phyloP scores from a whole-genome alignment of 2,329 filamentous ascomycete species.

The Phialocephala sp. region DNA sequence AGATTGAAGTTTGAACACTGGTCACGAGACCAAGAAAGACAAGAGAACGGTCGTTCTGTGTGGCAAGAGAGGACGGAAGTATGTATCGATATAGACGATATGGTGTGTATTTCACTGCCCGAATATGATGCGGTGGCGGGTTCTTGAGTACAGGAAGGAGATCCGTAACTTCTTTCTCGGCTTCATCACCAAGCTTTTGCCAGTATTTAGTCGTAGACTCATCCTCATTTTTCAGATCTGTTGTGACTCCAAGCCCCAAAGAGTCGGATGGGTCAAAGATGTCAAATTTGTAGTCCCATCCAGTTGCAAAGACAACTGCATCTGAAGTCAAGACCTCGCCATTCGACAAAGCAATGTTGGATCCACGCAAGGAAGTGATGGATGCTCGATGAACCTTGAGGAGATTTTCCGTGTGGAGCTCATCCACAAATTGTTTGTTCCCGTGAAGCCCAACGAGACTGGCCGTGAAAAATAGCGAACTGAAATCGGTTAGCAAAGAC shows the following conservation, averaged over 20 bases:
- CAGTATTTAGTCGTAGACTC: constrained; percentile 12
- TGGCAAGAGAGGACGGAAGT: constrained; percentile 22
- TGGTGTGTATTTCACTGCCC: constrained; percentile 16
- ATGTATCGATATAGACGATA: constrained; percentile 28
- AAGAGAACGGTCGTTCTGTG: constrained; percentile 22
- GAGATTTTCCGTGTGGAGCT: constrained; percentile 21
- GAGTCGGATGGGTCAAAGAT: constrained; percentile 16
- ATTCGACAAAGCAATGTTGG: constrained; percentile 15
- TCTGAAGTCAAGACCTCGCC: constrained; percentile 16
- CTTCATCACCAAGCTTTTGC: constrained; percentile 7
- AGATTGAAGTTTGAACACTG: constrained; percentile 23
- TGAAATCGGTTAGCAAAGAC: background rate
- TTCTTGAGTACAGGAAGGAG: constrained; percentile 19
- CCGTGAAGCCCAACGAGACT: constrained; percentile 23
- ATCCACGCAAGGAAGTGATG: constrained; percentile 21
- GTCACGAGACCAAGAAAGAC: constrained; percentile 23
- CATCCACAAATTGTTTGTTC: constrained; percentile 22
- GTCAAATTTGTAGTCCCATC: constrained; percentile 20
- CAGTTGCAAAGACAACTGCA: constrained; percentile 25
- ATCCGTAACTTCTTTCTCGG: constrained; percentile 8
- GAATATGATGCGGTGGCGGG: constrained; percentile 15
- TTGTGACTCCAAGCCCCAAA: constrained; percentile 15
- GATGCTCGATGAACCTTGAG: constrained; percentile 27
- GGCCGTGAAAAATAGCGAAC: constrained; percentile 20
- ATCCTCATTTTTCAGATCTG: constrained; percentile 16